phyloP scores from a whole-genome alignment of 768 basidiomycete genomes.

The Lactarius psammicola region DNA sequence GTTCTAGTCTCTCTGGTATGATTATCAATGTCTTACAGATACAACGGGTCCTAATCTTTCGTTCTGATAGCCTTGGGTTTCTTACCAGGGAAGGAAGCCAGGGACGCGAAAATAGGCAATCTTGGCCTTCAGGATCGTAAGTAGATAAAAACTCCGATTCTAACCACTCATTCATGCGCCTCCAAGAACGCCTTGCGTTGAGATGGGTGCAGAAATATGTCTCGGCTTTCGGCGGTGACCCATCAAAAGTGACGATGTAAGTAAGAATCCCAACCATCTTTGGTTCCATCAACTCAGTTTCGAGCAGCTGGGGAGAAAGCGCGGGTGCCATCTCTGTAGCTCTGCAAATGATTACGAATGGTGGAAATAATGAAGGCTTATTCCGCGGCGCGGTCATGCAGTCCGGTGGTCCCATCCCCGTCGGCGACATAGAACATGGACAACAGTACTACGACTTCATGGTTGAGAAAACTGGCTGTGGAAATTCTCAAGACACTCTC shows the following conservation, averaged over 20 bases:
- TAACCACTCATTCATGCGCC: neutral
- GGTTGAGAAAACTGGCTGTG: constrained; percentile 41
- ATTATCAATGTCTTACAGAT: too few relatives aligned
- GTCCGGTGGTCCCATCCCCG: constrained; percentile 41
- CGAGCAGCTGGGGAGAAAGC: constrained; percentile 48
- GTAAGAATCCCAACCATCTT: constrained; percentile 24
- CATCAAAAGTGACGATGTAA: constrained; percentile 56
- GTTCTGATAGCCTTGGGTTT: constrained; percentile 46
- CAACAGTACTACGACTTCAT: constrained; percentile 45
- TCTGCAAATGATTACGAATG: constrained; percentile 44
- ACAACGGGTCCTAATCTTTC: neutral
- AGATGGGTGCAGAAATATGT: constrained; percentile 70
- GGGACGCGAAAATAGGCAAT: constrained; percentile 53
- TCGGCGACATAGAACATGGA: constrained; percentile 32
- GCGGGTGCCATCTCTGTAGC: constrained; percentile 52
- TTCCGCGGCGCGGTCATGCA: constrained; percentile 48
- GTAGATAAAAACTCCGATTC: constrained; percentile 27
- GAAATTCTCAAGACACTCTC: constrained; percentile 38
- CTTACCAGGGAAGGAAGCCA: constrained; percentile 50
- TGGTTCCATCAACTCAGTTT: constrained; percentile 14
- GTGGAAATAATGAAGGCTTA: constrained; percentile 40
- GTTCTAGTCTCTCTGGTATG: constrained; percentile 23
- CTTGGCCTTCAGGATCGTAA: constrained; percentile 63
- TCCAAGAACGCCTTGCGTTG: constrained; percentile 53
- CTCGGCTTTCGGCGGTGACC: constrained; percentile 61